Conservation (phyloP, 108 stramenopile genomes). For the Hondaea fermentalgiana region DNA sequence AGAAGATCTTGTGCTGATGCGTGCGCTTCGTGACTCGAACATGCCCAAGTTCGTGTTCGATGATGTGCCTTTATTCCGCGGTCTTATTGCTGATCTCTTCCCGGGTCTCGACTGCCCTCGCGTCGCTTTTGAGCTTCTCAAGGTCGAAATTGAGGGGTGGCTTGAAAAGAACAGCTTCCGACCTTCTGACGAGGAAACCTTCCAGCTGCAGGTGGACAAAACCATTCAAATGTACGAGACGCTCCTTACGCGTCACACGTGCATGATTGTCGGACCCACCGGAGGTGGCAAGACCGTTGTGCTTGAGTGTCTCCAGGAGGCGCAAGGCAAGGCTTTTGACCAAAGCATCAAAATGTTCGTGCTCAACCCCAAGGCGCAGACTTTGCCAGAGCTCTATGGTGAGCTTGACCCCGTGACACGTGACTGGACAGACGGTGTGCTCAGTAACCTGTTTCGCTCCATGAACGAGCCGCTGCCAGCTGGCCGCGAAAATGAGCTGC, state of each 20-base stretch:
- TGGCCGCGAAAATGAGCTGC: constrained; percentile 54
- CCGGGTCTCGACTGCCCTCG: constrained; percentile 62
- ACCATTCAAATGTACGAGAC: constrained; percentile 65
- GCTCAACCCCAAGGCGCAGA: constrained; percentile 61
- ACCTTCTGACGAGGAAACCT: constrained; percentile 46
- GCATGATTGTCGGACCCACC: constrained; percentile 65
- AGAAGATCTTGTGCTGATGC: constrained; percentile 63
- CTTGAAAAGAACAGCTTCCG: constrained; percentile 43
- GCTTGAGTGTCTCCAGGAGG: constrained; percentile 48
- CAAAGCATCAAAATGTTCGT: constrained; percentile 42
- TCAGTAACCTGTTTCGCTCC: constrained; percentile 57
- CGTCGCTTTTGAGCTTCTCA: constrained; percentile 57
- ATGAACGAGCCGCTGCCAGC: constrained; percentile 54
- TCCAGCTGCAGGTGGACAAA: constrained; percentile 57
- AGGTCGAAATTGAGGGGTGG: constrained; percentile 32
- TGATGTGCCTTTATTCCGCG: constrained; percentile 59
- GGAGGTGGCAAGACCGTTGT: constrained; percentile 62
- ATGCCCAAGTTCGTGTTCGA: constrained; percentile 70
- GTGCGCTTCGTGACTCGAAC: constrained; percentile 60
- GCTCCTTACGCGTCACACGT: constrained; percentile 49
- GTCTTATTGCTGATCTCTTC: constrained; percentile 62
- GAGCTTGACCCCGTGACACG: constrained; percentile 61
- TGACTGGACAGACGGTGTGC: constrained; percentile 64
- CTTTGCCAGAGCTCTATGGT: constrained; percentile 60
- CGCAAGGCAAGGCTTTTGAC: constrained; percentile 44